A percentile compares a stretch with the other conserved stretches of the same genome.
Evolutionary conservation across 257 asterid genomes (phyloP).

Genomic region (Mentha longifolia): DNA sequence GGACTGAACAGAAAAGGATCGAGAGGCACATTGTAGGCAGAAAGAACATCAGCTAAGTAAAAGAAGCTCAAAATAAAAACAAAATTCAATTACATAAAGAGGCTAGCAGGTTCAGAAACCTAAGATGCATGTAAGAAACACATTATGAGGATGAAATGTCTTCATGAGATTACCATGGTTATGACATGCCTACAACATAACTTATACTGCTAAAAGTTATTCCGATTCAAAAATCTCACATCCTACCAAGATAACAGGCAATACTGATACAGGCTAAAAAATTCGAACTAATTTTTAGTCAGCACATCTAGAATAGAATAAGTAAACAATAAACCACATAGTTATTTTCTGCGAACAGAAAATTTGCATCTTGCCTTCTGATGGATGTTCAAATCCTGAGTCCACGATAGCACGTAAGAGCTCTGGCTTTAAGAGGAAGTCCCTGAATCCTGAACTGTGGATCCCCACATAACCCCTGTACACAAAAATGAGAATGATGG

Average conservation of each 20-base stretch:
- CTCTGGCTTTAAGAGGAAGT: slow-evolving; percentile 66
- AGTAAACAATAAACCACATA: not conserved
- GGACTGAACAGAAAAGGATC: not conserved
- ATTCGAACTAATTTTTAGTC: not conserved
- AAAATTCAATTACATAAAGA: not conserved
- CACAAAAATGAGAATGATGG: not conserved
- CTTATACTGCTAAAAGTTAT: too few relatives aligned
- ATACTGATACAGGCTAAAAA: not conserved
- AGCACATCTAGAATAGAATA: not conserved
- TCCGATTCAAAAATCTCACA: not conserved
- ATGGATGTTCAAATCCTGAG: slow-evolving; percentile 65
- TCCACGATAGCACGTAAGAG: slow-evolving; percentile 62
- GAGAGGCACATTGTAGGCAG: not conserved
- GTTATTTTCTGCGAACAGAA: not conserved
- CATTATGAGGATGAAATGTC: not conserved
- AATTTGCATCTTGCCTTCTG: slow-evolving; percentile 51
- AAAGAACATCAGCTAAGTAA: not conserved
- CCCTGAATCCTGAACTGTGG: slow-evolving; percentile 71
- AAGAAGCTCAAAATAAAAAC: not conserved
- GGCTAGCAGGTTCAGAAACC: not conserved
- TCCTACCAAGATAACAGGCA: not conserved
- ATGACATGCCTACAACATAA: not conserved
- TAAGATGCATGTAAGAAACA: not conserved
- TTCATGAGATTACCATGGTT: not conserved
- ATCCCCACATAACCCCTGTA: slow-evolving; percentile 63